Base-by-base conservation (phyloP, 371 early-diverging fungal genomes). In the Lichtheimia ramosa region DNA sequence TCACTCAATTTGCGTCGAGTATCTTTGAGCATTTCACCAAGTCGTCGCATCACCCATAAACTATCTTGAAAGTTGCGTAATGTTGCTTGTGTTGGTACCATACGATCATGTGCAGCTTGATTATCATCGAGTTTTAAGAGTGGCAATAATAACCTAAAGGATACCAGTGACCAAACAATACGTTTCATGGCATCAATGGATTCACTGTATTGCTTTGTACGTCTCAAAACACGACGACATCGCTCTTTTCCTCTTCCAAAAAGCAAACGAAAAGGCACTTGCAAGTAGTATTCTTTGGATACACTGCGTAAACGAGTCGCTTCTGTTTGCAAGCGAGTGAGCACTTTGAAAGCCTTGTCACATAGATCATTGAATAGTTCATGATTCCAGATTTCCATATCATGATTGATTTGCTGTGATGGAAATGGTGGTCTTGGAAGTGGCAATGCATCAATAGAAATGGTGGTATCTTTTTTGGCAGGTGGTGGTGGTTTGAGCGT, bases 171-270 rank as follows among this genome's bases (percentile, higher is more conserved):
- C 73, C 74, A 73, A 0, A 73, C 65, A 2, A 76, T 65, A 0
- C 67, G 59, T 16, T 71, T 73, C 65, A 73, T 71, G 2, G 69
- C 77, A 34, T 69, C 69, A 43, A 76, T 73, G 0, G 73, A 71
- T 5, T 69, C 62, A 28, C 65, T 64, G 56, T 76, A 76, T 34
- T 71, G 48, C 48, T 66, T 71, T 7, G 77, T 62, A 12, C 71
- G 65, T 20, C 65, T 57, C 39, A 69, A 25, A 20, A 65, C 63
- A 3, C 63, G 51, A 23, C 59, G 58, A 5, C 61, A 63, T 27
- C 58, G 50, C 20, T 69, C 68, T 24, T 60, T 58, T 0, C 70
- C 66, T 10, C 70, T 61, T 2, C 70, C 54, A 54, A 62, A 61
- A 2, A 70, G n/a, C 16, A 65, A 59, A 16, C 66, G 65, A 4